Base-by-base conservation (phyloP, 768 basidiomycete species). In the Boletus barrowsii region DNA sequence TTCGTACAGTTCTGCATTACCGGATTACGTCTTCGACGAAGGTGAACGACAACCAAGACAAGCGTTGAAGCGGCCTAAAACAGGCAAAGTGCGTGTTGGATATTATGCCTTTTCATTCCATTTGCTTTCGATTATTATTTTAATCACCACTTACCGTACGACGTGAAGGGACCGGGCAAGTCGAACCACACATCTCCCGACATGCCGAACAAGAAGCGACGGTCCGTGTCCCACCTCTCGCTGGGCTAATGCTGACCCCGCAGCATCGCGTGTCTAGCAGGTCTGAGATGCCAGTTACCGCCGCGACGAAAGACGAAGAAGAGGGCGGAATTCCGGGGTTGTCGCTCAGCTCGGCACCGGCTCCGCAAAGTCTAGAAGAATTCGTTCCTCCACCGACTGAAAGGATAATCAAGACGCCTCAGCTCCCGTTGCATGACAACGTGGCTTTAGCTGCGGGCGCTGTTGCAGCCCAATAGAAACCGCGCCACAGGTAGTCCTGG, bases 1-100 rank as follows among this genome's bases (percentile, higher is more conserved):
- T 52, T 26, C 41, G 37, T 36, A 17, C 62, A 93, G 93, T 61
- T 79, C 88, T 49, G 76, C 76, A 3, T 75, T 95, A 29, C 92
- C 92, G 14, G 89, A 93, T 60, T 82, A 88, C 56, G 88, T 93
- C 35, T 91, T 88, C 60, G 92, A 90, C 42, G 78, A 80, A 35
- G 89, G 88, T 49, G 90, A 92, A 70, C 86, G 90, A 26, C 88
- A 87, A 59, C 80, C 82, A 11, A 85, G 84, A 62, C 72, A 79
- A 45, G 79, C 77, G 10, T 79, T 85, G 69, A 94, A 94, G 68
- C 86, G 92, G 47, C 76, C 83, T 40, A 93, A 92, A 76, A 69
- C 73, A 13, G 60, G 62, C 53, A 82, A 82, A 78, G 82, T 83
- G 70, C 64, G 80, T 73, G 51, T 56, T 57, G 51, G 46, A 50